Evolutionary conservation across 805 yeast species (phyloP).

Genomic region (Schwanniomyces occidentalis): DNA sequence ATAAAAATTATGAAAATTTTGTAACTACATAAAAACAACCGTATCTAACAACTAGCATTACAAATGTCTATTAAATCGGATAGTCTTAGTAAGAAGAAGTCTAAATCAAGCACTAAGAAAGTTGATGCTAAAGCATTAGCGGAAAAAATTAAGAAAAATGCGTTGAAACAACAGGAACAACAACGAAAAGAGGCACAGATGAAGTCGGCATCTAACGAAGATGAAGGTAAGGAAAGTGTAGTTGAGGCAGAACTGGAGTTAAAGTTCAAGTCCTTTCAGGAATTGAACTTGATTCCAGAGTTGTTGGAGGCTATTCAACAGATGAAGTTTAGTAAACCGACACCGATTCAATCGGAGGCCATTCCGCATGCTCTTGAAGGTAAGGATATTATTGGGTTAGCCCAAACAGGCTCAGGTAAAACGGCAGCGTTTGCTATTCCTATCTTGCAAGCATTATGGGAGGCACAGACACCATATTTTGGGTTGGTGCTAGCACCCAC

Average conservation of each 20-base stretch:
- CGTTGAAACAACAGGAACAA: slow-evolving; percentile 28
- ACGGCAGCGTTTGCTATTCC: slow-evolving; percentile 99
- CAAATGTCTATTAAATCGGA: slow-evolving; percentile 8
- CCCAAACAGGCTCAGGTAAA: slow-evolving; percentile 97
- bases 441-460: slow-evolving; percentile 85
- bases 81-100: slow-evolving; percentile 14
- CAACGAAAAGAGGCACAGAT: slow-evolving; percentile 16
- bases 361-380: slow-evolving; percentile 91
- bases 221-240: slow-evolving; percentile 6
- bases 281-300: slow-evolving; percentile 71
- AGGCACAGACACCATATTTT: slow-evolving; percentile 82
- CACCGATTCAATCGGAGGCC: slow-evolving; percentile 90
- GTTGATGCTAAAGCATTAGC: slow-evolving; percentile 51
- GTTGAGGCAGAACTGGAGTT: slow-evolving; percentile 20
- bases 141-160: slow-evolving; percentile 48
- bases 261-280: slow-evolving; percentile 45
- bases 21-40: too few species aligned
- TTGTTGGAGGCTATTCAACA: slow-evolving; percentile 75
- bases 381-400: slow-evolving; percentile 91
- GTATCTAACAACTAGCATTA: too few species aligned
- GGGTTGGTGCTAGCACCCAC: slow-evolving; percentile 89
- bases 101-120: slow-evolving; percentile 14
- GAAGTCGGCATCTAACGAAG: slow-evolving; percentile 6
- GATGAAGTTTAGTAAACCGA: slow-evolving; percentile 77
- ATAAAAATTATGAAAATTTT: slow-evolving; percentile 1